Percentiles rank a stretch among this genome's conserved stretches.
Evolutionary conservation across 192 early-diverging fungal species (phyloP).

Genomic region (Dissophora ornata): DNA sequence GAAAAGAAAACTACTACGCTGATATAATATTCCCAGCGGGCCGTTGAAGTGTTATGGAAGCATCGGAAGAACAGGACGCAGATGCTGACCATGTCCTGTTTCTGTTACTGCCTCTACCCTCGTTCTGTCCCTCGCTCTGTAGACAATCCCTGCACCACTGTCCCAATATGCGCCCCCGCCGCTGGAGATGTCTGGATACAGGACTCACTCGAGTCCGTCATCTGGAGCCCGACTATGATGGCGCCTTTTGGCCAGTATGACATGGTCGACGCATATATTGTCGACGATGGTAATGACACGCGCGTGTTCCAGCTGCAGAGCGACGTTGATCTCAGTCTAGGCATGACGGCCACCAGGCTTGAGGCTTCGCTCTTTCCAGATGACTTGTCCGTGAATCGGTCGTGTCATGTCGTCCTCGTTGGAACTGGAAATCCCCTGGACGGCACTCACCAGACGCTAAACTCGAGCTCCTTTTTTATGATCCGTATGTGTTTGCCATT

Average conservation of each 20-base stretch:
- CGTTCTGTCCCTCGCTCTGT: no score
- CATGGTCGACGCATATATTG: conserved; percentile 32
- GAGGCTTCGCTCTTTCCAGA: conserved; percentile 22
- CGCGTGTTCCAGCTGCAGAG: conserved; percentile 8
- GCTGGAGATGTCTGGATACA: conserved; percentile 27
- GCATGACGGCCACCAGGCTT: conserved; percentile 7
- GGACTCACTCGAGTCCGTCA: conserved; percentile 14
- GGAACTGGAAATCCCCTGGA: conserved; percentile 9
- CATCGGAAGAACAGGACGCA: not conserved
- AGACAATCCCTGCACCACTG: conserved; percentile 17
- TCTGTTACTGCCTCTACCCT: not conserved
- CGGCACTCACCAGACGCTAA: conserved; percentile 17
- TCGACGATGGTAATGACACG: conserved; percentile 10
- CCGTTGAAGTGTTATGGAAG: not conserved
- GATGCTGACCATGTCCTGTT: no score
- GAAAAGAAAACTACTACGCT: no score
- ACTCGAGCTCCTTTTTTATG: conserved; percentile 37
- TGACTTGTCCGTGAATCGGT: conserved; percentile 19
- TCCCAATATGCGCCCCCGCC: conserved; percentile 22
- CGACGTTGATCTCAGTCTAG: conserved; percentile 5
- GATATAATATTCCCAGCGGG: no score
- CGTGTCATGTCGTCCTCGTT: conserved; percentile 26
- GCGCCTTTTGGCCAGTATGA: conserved; percentile 23
- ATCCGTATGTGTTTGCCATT: conserved; percentile 22
- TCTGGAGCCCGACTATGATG: conserved; percentile 26